Base-by-base conservation (phyloP, 306 rosid species). In the Glycine soja region DNA sequence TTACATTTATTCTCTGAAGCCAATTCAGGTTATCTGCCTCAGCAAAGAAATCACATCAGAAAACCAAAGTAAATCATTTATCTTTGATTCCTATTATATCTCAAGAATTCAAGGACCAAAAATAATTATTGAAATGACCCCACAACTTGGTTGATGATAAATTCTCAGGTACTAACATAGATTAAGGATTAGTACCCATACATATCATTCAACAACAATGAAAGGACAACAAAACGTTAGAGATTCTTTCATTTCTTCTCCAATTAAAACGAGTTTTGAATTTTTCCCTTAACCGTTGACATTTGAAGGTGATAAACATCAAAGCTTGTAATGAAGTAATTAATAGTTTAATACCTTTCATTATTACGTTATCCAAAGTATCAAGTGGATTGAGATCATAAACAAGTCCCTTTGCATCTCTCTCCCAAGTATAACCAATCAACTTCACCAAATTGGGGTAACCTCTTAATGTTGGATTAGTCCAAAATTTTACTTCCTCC, bases 341-440 rank as follows among this genome's bases (percentile, higher is more conserved):
- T 52, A 3, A 52, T 13, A 52, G 57, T 52, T 62, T 16, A 38
- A 32, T 87, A 92, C 95, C 92, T 91, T 79, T 86, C 24, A 58
- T 63, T 30, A 80, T 81, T 52, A 88, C 24, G 79, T 83, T 85
- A 14, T 87, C 88, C 81, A 91, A 57, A 65, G 88, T 87, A 61
- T 83, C 90, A 83, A 80, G 57, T 51, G 91, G 85, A 72, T 85
- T 82, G 46, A 92, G 70, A 69, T 92, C 93, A 84, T 89, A 90
- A 47, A 90, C 91, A 57, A 88, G 71, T 13, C 92, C 93, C 57
- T 83, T 85, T 5, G 87, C 56, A 78, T 87, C 90, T 57, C 77
- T 70, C 50, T 88, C 91, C 74, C 89, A 84, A 72, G 93, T 88
- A 79, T 88, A 90, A 47, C 92, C 95, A 47, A 88, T 85, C 82